Evolutionary conservation across 805 yeast species (phyloP), one percentile per base, ranked within the genome.

Genomic region (Hermanozyma aechmeae): DNA sequence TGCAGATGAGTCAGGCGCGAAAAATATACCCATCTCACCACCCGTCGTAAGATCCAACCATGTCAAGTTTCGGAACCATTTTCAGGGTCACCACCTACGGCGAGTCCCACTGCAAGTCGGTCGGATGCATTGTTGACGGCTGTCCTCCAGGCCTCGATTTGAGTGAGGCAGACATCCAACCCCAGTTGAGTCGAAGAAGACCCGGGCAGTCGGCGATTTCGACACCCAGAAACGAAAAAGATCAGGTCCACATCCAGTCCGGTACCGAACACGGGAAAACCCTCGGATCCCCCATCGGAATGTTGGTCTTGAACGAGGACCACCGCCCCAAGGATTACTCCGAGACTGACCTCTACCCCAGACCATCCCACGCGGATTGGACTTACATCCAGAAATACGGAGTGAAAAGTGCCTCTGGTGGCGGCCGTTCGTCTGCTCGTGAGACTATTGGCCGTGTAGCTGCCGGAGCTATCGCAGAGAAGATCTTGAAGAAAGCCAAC

Each of bases 401-500:
- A 24, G 70, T 77, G 43, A 92, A 92, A 61, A 93, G 96, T 4
- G 74, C 94, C 4, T 79, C 93, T 21, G 98, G 98, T 29, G 98
- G 98, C 50, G 98, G 98, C 38, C 76, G 98, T 53, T 81, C 96
- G 9, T 76, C 89, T 25, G 98, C 98, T 6, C 76, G 98, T 58
- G 98, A 92, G 61, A 92, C 98, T 24, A 92, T 92, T 46, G 98
- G 98, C 33, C 76, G 98, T 58, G 98, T 92, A 30, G 97, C 97
- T 27, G 97, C 96, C 6, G 96, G 96, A 50, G 97, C 96, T 29
- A 77, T 92, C 56, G 98, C 98, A 28, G 98, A 92, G 58, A 89
- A 87, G 61, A 78, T 84, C 40, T 70, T 92, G 49, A 51, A 61
- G 27, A 76, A 79, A 44, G 80, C 82, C 31, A 76, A 80, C 50